Base-by-base conservation (phyloP, 306 rosid species). In the Pachyrhizus erosus region DNA sequence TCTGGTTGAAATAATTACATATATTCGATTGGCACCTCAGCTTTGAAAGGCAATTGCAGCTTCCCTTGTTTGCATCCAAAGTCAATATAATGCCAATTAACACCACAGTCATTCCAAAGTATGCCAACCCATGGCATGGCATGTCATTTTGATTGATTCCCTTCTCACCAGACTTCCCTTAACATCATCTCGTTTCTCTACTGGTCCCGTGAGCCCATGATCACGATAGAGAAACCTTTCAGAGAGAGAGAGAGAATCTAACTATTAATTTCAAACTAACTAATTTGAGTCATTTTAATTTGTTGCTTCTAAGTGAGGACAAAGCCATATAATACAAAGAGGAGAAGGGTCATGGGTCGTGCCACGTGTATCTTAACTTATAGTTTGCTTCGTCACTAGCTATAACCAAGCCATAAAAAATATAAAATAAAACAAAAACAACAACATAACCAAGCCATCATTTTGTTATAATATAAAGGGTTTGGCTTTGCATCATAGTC, bases 1-100 rank as follows among this genome's bases (percentile, higher is more conserved):
- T 68, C 20, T 73, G 40, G 70, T 70, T 80, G 86, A 82, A 83
- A 70, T 84, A 71, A 74, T 84, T 70, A 84, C 66, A 58, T n/a
- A 43, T 83, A 86, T 89, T 89, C 83, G 80, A 86, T 86, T 76
- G 86, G 80, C 92, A 91, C 84, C 89, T 77, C 87, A 84, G 52
- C 84, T 82, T 87, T 86, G 84, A 85, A 91, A 82, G 76, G 82
- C 72, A 79, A 85, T 76, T 64, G 74, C 84, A 86, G 65, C 84
- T 85, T 87, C 86, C 82, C 80, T 90, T 87, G 85, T 87, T 91
- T 89, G 81, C 82, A 34, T 74, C 83, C 70, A 45, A 84, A 81
- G 85, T 84, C 89, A 84, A 88, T 70, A 80, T 73, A 85, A 85
- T 85, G 84, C 88, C 88, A 83, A 88, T 84, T 75, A 75, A 77